Evolutionary conservation across 169 alveolate species (phyloP).

Genomic region (Babesia divergens): DNA sequence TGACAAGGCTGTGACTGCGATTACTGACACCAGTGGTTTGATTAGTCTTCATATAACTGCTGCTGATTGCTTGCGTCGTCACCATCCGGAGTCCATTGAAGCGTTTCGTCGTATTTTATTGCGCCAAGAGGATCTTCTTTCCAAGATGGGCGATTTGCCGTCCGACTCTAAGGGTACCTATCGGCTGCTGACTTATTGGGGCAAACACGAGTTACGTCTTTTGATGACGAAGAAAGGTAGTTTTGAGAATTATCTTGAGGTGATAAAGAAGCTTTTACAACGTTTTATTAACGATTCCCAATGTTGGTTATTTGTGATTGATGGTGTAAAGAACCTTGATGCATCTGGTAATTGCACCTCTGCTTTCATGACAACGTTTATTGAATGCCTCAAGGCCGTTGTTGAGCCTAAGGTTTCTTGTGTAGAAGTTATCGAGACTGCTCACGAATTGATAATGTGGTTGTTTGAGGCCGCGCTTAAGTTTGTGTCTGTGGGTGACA

Average conservation of each 20-base stretch:
- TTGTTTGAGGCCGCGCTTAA: slow-evolving; percentile 43
- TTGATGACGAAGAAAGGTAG: slow-evolving; percentile 10
- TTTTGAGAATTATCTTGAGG: slow-evolving; percentile 37
- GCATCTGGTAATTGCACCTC: slow-evolving; percentile 25
- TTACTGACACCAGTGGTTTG: slow-evolving; percentile 26
- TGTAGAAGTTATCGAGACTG: not conserved
- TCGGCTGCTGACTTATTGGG: slow-evolving; percentile 56
- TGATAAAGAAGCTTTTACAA: slow-evolving; percentile 32
- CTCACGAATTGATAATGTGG: slow-evolving; percentile 54
- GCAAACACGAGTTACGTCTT: slow-evolving; percentile 53
- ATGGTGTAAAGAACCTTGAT: slow-evolving; percentile 47
- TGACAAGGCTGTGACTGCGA: slow-evolving; percentile 42
- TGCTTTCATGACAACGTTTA: slow-evolving; percentile 1
- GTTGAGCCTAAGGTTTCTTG: not conserved
- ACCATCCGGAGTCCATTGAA: slow-evolving; percentile 31
- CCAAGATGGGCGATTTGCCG: slow-evolving; percentile 31
- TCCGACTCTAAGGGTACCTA: slow-evolving; percentile 42
- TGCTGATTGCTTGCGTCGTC: slow-evolving; percentile 62
- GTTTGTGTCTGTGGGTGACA: slow-evolving; percentile 17
- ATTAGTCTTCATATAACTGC: slow-evolving; percentile 63
- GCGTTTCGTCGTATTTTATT: slow-evolving; percentile 35
- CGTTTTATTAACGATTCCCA: slow-evolving; percentile 29
- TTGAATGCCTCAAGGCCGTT: slow-evolving; percentile 1
- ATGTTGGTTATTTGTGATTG: slow-evolving; percentile 57
- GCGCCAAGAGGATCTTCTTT: slow-evolving; percentile 32